These are phyloP conservation scores for Goniomonas avonlea DNA, from an alignment of 78 protist species.

Conservation along the genomic window DNA sequence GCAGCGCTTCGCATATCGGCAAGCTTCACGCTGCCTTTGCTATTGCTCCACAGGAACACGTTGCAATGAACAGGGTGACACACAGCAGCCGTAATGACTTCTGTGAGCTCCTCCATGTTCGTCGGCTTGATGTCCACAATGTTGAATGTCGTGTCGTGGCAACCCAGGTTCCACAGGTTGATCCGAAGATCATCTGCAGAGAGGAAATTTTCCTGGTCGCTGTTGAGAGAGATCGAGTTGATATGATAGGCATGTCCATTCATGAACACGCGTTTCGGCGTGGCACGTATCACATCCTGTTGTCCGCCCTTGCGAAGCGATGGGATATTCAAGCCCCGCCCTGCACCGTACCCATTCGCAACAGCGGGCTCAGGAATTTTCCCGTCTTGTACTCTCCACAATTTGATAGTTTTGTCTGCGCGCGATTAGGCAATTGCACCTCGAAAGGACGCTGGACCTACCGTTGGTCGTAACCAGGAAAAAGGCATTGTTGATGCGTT, in stretches of 20 bases:
- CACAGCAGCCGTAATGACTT: conserved; percentile 89
- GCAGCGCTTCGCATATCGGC: conserved; percentile 76
- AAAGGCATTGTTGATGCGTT: conserved; percentile 42
- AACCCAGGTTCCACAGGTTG: conserved; percentile 88
- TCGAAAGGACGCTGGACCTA: background rate
- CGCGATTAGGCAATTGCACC: background rate
- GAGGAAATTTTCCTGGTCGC: conserved; percentile 74
- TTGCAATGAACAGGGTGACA: conserved; percentile 73
- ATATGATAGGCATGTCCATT: conserved; percentile 97
- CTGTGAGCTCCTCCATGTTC: conserved; percentile 94
- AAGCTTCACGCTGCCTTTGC: conserved; percentile 54
- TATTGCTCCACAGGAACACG: conserved; percentile 59
- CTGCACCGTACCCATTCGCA: background rate
- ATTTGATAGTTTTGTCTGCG: conserved; percentile 92
- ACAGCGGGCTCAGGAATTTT: background rate
- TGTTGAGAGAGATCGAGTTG: conserved; percentile 75
- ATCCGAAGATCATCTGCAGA: conserved; percentile 95
- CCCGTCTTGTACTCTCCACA: conserved; percentile 80
- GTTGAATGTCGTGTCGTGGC: conserved; percentile 55
- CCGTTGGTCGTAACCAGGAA: conserved; percentile 83
- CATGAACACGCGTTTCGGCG: conserved; percentile 60
- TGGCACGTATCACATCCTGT: conserved; percentile 9
- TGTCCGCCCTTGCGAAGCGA: background rate
- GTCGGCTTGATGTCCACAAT: conserved; percentile 94
- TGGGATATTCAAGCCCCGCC: background rate